phyloP scores from a whole-genome alignment of 148 eudicot species.

The Dysphania ambrosioides region DNA sequence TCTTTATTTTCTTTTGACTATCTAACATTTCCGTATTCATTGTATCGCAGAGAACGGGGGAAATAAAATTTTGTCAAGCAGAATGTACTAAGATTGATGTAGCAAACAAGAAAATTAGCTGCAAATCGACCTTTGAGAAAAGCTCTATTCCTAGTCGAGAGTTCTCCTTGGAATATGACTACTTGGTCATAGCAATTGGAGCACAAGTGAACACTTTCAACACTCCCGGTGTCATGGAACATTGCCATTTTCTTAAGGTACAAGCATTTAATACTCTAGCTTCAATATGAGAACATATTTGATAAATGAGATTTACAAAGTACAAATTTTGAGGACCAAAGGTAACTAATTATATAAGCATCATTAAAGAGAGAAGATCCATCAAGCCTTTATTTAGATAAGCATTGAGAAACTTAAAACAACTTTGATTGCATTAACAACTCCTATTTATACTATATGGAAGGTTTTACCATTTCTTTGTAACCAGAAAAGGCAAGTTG shows the following conservation, averaged over 20 bases:
- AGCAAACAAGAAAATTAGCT: conserved; percentile 51
- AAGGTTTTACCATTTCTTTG: too few relatives aligned
- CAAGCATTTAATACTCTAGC: neutral
- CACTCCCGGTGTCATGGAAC: conserved; percentile 80
- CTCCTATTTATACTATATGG: too few relatives aligned
- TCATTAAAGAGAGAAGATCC: neutral
- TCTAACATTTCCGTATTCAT: neutral
- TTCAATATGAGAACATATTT: neutral
- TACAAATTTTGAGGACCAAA: too few relatives aligned
- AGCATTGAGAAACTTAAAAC: too few relatives aligned
- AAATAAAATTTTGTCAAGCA: conserved; percentile 71
- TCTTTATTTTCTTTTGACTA: neutral
- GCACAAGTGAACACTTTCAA: conserved; percentile 88
- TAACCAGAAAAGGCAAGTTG: too few relatives aligned
- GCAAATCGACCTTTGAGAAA: conserved; percentile 50
- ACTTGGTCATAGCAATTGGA: conserved; percentile 74
- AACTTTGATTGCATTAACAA: neutral
- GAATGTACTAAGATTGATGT: conserved; percentile 75
- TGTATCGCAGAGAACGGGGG: conserved; percentile 50
- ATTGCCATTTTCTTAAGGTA: conserved; percentile 95
- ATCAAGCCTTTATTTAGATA: too few relatives aligned
- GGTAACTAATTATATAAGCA: neutral
- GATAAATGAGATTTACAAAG: neutral
- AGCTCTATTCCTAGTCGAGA: conserved; percentile 54
- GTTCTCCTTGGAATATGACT: conserved; percentile 68